A percentile compares a stretch with the other conserved stretches of the same genome.
phyloP scores from a whole-genome alignment of 2,329 filamentous ascomycete genomes.

The Fusarium torreyae region DNA sequence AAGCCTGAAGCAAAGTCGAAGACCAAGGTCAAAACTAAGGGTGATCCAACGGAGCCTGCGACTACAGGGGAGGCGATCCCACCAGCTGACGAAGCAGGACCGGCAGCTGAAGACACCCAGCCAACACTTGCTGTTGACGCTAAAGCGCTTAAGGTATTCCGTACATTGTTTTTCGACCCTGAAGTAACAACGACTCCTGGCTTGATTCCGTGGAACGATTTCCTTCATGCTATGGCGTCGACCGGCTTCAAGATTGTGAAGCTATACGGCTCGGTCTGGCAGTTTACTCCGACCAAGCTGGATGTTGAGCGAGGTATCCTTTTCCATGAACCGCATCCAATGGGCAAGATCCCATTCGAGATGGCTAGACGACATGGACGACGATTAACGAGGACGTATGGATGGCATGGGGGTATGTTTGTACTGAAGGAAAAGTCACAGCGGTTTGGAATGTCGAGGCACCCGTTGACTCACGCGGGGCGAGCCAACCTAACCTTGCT shows the following conservation, averaged over 20 bases:
- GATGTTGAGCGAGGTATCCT: slow-evolving; percentile 2
- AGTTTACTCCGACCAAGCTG: not conserved
- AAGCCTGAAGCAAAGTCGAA: not conserved
- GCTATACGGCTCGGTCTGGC: slow-evolving; percentile 13
- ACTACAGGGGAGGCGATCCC: accelerated
- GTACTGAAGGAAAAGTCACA: not conserved
- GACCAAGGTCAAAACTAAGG: not conserved
- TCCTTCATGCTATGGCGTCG: not conserved
- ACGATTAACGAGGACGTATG: slow-evolving; percentile 3
- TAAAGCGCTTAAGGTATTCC: not conserved
- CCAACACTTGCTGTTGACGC: slow-evolving; percentile 2
- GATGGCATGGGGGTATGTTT: slow-evolving; percentile 13
- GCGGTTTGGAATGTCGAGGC: too few species aligned
- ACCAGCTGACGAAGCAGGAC: not conserved
- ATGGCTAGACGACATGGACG: slow-evolving; percentile 6
- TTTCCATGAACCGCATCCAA: slow-evolving; percentile 5
- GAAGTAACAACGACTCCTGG: not conserved
- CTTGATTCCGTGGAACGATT: not conserved
- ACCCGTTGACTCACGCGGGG: too few species aligned
- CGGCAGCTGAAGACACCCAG: not conserved
- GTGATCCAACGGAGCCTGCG: not conserved
- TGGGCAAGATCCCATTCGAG: slow-evolving; percentile 1
- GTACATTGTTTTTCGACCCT: slow-evolving; percentile 14
- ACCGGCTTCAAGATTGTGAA: slow-evolving; percentile 3
- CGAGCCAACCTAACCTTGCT: too few species aligned